Base-by-base conservation (phyloP, 805 yeast species). In the Peterozyma toletana region DNA sequence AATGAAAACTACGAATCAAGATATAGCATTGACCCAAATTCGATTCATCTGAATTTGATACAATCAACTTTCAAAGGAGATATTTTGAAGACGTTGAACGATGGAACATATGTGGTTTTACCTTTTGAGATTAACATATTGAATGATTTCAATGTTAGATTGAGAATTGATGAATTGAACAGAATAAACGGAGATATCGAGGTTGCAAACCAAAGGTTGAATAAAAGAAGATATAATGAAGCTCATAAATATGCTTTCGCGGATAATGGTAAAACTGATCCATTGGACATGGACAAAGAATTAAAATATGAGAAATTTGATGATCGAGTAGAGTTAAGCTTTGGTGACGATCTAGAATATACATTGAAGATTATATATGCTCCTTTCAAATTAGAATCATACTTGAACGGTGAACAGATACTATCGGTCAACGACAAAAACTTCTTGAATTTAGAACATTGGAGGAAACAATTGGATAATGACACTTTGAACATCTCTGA, bases 361-460 rank as follows among this genome's bases (percentile, higher is more conserved):
- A 53, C 59, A 36, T 67, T 78, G 0, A 66, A 60, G 17, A 43
- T 89, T 11, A 44, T 60, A 15, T 59, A 71, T 37, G 53, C 57
- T 10, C 80, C 84, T 0, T 68, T 88, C 47, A 69, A 68, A 49
- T 53, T 86, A 34, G 62, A 67, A 1, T 53, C 88, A 2, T 65
- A 44, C 17, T 66, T 74, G 42, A 60, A 77, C 2, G 75, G 69
- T 5, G 60, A 64, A 15, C 58, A 62, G 0, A 77, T 78, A 47
- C 52, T 88, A 11, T 63, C 75, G 1, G 55, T 90, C 15, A 93
- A 93, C 59, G 89, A 82, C 41, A 68, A 80, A 36, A 66, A 76
- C 31, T 73, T 87, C 39, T 63, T 93, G 47, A 91, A 91, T 55
- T 46, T 83, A n/a, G 99, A 93, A 59, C 97, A 91, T 54, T 75